Conservation (phyloP, 805 yeast species). For the Candida maltosa region DNA sequence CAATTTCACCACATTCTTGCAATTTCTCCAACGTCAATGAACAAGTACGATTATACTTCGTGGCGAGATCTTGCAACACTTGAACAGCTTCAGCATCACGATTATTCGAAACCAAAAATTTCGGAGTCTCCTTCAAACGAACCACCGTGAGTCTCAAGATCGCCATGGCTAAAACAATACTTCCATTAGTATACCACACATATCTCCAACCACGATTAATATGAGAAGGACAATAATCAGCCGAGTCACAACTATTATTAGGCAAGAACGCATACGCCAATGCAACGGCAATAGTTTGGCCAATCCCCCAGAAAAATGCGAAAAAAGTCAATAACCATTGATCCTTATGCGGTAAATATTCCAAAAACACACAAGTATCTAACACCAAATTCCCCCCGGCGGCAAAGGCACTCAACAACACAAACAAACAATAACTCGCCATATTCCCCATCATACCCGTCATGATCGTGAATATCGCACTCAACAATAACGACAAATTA, state of each 20-base stretch:
- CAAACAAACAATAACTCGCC: slow-evolving; percentile 22
- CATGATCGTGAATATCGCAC: slow-evolving; percentile 20
- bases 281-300: slow-evolving; percentile 50
- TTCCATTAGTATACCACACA: slow-evolving; percentile 44
- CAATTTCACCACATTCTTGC: slow-evolving; percentile 37
- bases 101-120: slow-evolving; percentile 50
- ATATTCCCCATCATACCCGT: slow-evolving; percentile 24
- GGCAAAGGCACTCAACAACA: slow-evolving; percentile 18
- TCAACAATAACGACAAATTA: slow-evolving; percentile 23
- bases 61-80: slow-evolving; percentile 40
- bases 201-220: slow-evolving; percentile 64
- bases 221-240: slow-evolving; percentile 39
- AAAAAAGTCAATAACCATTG: slow-evolving; percentile 24
- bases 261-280: slow-evolving; percentile 56
- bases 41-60: slow-evolving; percentile 39
- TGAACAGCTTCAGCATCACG: slow-evolving; percentile 48
- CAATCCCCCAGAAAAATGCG: slow-evolving; percentile 62
- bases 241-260: slow-evolving; percentile 39
- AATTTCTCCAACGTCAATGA: slow-evolving; percentile 46
- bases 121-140: slow-evolving; percentile 52
- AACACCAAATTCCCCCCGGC: slow-evolving; percentile 28
- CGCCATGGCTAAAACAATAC: slow-evolving; percentile 42
- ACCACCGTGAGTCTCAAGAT: slow-evolving; percentile 27
- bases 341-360: slow-evolving; percentile 23
- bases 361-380: slow-evolving; percentile 25